These are phyloP conservation scores for Gamsiella multidivaricata DNA, from an alignment of 192 early-diverging fungal genomes.

Conservation along the genomic window DNA sequence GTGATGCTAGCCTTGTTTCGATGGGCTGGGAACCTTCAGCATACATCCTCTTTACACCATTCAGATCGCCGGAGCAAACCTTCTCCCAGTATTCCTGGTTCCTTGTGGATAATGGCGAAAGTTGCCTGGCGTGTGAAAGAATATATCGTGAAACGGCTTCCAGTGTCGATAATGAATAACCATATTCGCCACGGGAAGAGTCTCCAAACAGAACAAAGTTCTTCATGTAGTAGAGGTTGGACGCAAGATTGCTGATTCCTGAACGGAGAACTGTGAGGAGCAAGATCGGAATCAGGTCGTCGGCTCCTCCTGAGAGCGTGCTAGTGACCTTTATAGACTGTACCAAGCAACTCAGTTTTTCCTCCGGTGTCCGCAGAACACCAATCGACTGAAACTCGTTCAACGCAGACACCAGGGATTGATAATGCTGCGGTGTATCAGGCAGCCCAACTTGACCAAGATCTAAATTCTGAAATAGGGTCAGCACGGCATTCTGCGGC, in stretches of 20 bases:
- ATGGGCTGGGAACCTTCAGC: neutral
- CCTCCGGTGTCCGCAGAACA: constrained; percentile 58
- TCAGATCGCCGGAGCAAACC: constrained; percentile 41
- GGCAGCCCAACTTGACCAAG: constrained; percentile 60
- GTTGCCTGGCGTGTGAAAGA: constrained; percentile 25
- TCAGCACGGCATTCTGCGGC: neutral
- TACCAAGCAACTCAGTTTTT: constrained; percentile 59
- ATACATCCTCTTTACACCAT: constrained; percentile 18
- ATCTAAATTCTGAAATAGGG: constrained; percentile 52
- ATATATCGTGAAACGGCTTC: constrained; percentile 61
- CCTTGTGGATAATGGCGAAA: constrained; percentile 42
- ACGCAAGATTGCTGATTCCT: constrained; percentile 56
- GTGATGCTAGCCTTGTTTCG: neutral
- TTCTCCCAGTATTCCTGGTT: constrained; percentile 55
- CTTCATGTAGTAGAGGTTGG: constrained; percentile 63
- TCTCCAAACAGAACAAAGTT: constrained; percentile 59
- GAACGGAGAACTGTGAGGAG: constrained; percentile 59
- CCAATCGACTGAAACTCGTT: constrained; percentile 60
- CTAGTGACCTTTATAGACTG: constrained; percentile 42
- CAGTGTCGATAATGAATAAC: constrained; percentile 61
- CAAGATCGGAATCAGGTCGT: constrained; percentile 60
- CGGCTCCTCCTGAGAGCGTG: constrained; percentile 40
- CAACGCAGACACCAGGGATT: constrained; percentile 47
- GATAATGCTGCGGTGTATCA: constrained; percentile 35
- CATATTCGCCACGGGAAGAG: constrained; percentile 53